These are phyloP conservation scores for Senecio squalidus DNA, from an alignment of 140 eudicot species.

Conservation along the genomic window DNA sequence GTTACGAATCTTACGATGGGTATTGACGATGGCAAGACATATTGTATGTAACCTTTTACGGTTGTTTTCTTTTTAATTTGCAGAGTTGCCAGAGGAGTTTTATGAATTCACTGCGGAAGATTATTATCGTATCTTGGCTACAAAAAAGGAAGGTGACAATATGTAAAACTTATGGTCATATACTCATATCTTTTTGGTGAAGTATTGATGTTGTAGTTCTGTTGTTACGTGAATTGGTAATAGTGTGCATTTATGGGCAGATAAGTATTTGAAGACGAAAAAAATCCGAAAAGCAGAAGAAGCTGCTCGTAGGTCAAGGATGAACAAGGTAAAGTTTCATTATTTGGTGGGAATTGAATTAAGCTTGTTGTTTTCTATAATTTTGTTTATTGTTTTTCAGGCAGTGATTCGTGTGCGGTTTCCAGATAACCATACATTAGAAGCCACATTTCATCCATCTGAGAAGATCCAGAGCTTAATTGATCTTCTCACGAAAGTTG, in stretches of 20 bases:
- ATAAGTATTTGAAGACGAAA: slow-evolving; percentile 65
- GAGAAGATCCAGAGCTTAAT: slow-evolving; percentile 58
- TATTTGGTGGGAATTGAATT: not conserved
- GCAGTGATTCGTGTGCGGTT: slow-evolving; percentile 78
- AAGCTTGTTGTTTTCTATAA: not conserved
- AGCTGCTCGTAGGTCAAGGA: slow-evolving; percentile 75
- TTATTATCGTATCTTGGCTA: slow-evolving; percentile 54
- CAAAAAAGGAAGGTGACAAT: slow-evolving; percentile 64
- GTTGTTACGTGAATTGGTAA: not conserved
- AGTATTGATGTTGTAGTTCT: slow-evolving; percentile 1
- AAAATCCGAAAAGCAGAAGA: slow-evolving; percentile 79
- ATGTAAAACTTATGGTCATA: not conserved
- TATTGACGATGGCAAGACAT: no score
- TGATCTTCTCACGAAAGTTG: slow-evolving; percentile 58
- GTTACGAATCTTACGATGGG: not conserved
- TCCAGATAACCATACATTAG: slow-evolving; percentile 71
- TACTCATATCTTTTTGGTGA: not conserved
- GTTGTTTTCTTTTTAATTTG: not conserved
- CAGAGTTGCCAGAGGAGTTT: slow-evolving; percentile 71
- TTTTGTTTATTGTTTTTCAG: slow-evolving; percentile 26
- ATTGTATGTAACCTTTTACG: not conserved
- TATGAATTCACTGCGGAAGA: slow-evolving; percentile 78
- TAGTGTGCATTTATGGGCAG: slow-evolving; percentile 30
- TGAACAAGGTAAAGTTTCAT: slow-evolving; percentile 49
- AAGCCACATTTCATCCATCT: slow-evolving; percentile 73